These are phyloP conservation scores for Gardenia jasminoides DNA, from an alignment of 257 asterid species.

Conservation along the genomic window DNA sequence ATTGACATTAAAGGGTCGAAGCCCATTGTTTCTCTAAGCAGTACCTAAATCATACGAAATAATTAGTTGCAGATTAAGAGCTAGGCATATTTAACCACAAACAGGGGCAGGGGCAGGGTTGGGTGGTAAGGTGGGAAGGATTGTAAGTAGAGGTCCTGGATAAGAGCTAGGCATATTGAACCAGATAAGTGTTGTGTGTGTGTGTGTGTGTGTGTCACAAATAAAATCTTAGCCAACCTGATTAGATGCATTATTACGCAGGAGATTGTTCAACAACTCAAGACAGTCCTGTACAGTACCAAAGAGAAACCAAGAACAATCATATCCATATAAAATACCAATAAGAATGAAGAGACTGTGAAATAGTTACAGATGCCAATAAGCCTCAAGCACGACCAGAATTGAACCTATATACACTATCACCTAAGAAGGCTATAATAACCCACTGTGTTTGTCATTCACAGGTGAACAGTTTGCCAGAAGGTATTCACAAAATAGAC, in stretches of 20 bases:
- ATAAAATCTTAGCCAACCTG: slow-evolving; percentile 52
- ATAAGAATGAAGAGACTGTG: not conserved
- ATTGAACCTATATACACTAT: not conserved
- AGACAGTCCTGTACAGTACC: slow-evolving; percentile 75
- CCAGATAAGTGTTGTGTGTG: no score
- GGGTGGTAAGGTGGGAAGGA: no score
- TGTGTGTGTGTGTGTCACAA: no score
- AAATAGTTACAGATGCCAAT: not conserved
- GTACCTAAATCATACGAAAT: slow-evolving; percentile 49
- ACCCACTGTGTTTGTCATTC: not conserved
- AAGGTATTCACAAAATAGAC: not conserved
- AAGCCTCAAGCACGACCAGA: not conserved
- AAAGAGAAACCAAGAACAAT: slow-evolving; percentile 11
- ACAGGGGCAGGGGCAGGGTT: no score
- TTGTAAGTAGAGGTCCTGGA: no score
- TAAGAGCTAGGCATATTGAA: no score
- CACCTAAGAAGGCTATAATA: not conserved
- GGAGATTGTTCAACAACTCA: slow-evolving; percentile 86
- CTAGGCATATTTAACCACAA: not conserved
- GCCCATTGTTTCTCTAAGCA: slow-evolving; percentile 91
- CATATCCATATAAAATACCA: not conserved
- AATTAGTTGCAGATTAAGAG: slow-evolving; percentile 17
- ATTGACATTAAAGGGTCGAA: slow-evolving; percentile 74
- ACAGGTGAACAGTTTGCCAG: not conserved
- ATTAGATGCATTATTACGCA: slow-evolving; percentile 79